A percentile compares a stretch with the other conserved stretches of the same genome.
These are phyloP conservation scores for Mortierella sp. DNA, from an alignment of 371 early-diverging fungal species.

Conservation along the genomic window DNA sequence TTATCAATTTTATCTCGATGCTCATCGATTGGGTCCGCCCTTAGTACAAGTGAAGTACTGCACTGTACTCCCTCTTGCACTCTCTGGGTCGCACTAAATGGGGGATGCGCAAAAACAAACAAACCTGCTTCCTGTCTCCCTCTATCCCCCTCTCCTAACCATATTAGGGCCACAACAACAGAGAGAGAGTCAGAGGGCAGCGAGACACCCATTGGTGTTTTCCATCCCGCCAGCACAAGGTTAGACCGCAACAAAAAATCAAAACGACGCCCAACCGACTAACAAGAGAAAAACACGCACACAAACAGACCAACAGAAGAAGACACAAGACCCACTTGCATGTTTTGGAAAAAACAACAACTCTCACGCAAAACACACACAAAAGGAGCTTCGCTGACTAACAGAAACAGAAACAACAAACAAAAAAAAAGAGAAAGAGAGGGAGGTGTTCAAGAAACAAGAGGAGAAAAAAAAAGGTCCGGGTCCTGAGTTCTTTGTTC, in stretches of 20 bases:
- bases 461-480: not conserved
- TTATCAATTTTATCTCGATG: slow-evolving; percentile 11
- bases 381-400: not conserved
- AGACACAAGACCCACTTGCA: not conserved
- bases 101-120: not conserved
- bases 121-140: not conserved
- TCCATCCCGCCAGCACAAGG: slow-evolving; percentile 3
- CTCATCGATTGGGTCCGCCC: not conserved
- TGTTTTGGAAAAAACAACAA: not conserved
- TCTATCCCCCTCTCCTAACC: not conserved
- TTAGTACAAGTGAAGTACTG: not conserved
- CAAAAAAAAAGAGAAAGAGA: not conserved
- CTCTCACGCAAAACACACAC: not conserved
- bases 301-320: not conserved
- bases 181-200: not conserved
- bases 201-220: not conserved
- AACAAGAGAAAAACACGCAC: not conserved
- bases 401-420: not conserved
- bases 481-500: not conserved
- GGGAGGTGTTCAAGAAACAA: not conserved
- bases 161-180: not conserved
- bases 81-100: not conserved
- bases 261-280: not conserved
- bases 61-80: too few relatives aligned
- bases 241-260: not conserved